phyloP scores from a whole-genome alignment of 768 basidiomycete genomes.

The Trametes meyenii region DNA sequence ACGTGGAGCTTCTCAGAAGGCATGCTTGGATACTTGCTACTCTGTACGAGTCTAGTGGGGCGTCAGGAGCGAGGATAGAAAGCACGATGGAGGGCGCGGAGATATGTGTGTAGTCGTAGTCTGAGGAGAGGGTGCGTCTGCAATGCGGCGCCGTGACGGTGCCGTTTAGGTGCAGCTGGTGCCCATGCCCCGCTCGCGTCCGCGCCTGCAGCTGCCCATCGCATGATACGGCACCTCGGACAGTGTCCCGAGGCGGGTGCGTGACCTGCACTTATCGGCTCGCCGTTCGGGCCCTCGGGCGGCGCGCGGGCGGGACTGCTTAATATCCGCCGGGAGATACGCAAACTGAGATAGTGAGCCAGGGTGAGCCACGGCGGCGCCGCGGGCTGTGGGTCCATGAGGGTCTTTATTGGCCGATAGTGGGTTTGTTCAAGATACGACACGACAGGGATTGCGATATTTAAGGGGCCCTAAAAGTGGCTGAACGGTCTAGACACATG shows the following conservation, averaged over 20 bases:
- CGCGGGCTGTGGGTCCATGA: conserved; percentile 4
- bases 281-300: background rate
- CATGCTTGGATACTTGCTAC: conserved; percentile 28
- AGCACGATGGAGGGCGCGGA: background rate
- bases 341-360: background rate
- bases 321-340: background rate
- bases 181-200: background rate
- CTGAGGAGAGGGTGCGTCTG: conserved; percentile 3
- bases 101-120: conserved; percentile 7
- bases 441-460: background rate
- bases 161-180: conserved; percentile 3
- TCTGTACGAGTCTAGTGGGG: background rate
- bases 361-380: background rate
- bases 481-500: background rate
- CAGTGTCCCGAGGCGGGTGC: conserved; percentile 10
- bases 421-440: background rate
- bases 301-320: background rate
- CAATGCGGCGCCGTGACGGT: conserved; percentile 4
- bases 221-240: conserved; percentile 11
- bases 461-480: background rate
- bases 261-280: conserved; percentile 4
- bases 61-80: background rate
- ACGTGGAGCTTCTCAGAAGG: conserved; percentile 46
- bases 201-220: background rate
- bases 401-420: conserved; percentile 8